phyloP scores from a whole-genome alignment of 2,329 filamentous ascomycete species.

The Verticillium albo-atrum region DNA sequence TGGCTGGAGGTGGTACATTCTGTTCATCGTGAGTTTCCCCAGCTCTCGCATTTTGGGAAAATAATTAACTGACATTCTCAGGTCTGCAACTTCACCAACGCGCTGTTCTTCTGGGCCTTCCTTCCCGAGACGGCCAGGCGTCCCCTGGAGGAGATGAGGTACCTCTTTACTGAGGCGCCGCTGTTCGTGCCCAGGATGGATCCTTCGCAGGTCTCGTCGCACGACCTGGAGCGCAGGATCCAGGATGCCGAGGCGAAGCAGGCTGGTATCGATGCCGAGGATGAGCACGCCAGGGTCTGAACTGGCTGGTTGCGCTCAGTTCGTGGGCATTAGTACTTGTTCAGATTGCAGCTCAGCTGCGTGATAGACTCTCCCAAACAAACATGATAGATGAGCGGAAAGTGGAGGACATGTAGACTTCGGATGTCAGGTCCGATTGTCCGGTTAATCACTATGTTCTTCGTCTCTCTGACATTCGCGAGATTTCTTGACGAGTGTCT shows the following conservation, averaged over 20 bases:
- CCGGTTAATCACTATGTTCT: too few species aligned
- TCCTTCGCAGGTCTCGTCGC: slow-evolving; percentile 29
- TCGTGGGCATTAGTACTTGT: too few species aligned
- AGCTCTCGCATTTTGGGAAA: not conserved
- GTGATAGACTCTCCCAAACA: too few species aligned
- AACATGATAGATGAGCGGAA: too few species aligned
- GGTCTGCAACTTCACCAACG: slow-evolving; percentile 55
- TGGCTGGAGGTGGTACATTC: slow-evolving; percentile 3
- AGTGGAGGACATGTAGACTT: too few species aligned
- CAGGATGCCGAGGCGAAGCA: slow-evolving; percentile 53
- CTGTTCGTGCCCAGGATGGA: slow-evolving; percentile 54
- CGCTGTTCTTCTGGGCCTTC: slow-evolving; percentile 53
- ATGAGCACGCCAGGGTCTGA: not conserved
- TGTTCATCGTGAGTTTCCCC: slow-evolving; percentile 2
- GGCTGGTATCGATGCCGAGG: not conserved
- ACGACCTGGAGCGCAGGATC: slow-evolving; percentile 56
- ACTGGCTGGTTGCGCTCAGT: too few species aligned
- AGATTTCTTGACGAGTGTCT: too few species aligned
- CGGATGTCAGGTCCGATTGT: too few species aligned
- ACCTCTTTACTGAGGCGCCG: slow-evolving; percentile 60
- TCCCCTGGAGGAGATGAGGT: slow-evolving; percentile 65
- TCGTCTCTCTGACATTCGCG: too few species aligned
- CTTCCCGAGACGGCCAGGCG: slow-evolving; percentile 61
- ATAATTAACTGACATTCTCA: not conserved
- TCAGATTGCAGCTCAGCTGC: too few species aligned